phyloP scores from a whole-genome alignment of 345 rosid genomes.

The Eucalyptus polyanthemos region DNA sequence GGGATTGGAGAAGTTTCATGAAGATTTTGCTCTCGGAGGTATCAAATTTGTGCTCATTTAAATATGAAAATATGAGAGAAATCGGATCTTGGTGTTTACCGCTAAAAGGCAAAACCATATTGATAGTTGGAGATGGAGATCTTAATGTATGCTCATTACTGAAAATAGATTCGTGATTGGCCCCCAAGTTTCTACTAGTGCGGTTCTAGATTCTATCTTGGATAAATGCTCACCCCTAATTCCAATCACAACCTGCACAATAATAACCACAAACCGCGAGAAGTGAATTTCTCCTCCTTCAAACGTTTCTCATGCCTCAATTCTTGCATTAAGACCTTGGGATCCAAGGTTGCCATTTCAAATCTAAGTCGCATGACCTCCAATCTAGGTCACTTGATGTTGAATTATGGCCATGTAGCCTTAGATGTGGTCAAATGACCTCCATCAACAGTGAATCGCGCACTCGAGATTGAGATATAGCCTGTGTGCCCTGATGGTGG shows the following conservation, averaged over 20 bases:
- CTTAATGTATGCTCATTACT: no score
- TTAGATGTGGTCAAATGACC: neutral
- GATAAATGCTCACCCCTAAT: neutral
- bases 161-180: no score
- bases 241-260: neutral
- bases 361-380: neutral
- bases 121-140: no score
- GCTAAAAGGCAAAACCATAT: no score
- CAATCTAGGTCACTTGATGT: neutral
- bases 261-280: neutral
- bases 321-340: neutral
- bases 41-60: no score
- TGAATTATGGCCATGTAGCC: neutral
- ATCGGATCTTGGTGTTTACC: no score
- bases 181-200: no score
- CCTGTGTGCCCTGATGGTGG: neutral
- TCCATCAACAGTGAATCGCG: neutral
- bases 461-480: neutral
- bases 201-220: no score
- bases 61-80: no score
- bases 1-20: neutral
- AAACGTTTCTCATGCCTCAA: neutral
- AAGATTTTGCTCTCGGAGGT: neutral
- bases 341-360: neutral
- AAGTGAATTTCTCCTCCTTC: neutral